Percentiles rank a stretch among this genome's conserved stretches.
Evolutionary conservation across 495 filamentous ascomycete genomes (phyloP).

Genomic region (Margaritispora aquatica): DNA sequence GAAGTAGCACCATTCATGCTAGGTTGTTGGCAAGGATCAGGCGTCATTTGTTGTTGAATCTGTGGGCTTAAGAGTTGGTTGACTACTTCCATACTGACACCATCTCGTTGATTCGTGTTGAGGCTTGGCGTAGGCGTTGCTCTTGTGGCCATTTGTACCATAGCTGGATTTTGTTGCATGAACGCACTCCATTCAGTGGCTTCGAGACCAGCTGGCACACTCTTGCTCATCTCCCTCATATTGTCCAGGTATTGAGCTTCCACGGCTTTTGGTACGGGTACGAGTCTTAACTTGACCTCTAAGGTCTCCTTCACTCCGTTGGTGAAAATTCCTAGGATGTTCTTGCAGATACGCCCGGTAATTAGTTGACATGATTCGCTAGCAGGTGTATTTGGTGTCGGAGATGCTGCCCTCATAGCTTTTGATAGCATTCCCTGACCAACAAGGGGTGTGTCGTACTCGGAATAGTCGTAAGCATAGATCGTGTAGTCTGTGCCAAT

Average conservation of each 20-base stretch:
- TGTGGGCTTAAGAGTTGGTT: conserved; percentile 25
- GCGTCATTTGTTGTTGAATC: conserved; percentile 9
- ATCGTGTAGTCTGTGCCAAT: conserved; percentile 89
- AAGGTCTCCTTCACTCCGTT: conserved; percentile 82
- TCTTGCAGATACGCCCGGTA: conserved; percentile 85
- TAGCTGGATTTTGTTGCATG: conserved; percentile 50
- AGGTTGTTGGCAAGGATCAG: conserved; percentile 10
- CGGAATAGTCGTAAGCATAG: conserved; percentile 95
- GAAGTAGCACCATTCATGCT: conserved; percentile 1
- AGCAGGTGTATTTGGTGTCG: conserved; percentile 47
- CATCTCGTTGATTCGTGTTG: conserved; percentile 25
- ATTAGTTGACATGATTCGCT: conserved; percentile 67
- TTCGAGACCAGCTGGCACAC: conserved; percentile 59
- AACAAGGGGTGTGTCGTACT: conserved; percentile 85
- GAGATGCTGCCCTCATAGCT: conserved; percentile 57
- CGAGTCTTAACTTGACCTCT: conserved; percentile 87
- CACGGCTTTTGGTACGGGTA: conserved; percentile 68
- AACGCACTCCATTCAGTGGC: conserved; percentile 62
- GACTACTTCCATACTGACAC: conserved; percentile 25
- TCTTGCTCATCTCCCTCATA: conserved; percentile 39
- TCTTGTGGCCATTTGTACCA: conserved; percentile 16
- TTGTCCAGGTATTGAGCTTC: conserved; percentile 62
- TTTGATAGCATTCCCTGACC: conserved; percentile 95
- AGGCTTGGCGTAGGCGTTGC: neutral
- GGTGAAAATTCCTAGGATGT: conserved; percentile 73